These are phyloP conservation scores for Xylaria castorea DNA, from an alignment of 495 filamentous ascomycete species.

Conservation along the genomic window DNA sequence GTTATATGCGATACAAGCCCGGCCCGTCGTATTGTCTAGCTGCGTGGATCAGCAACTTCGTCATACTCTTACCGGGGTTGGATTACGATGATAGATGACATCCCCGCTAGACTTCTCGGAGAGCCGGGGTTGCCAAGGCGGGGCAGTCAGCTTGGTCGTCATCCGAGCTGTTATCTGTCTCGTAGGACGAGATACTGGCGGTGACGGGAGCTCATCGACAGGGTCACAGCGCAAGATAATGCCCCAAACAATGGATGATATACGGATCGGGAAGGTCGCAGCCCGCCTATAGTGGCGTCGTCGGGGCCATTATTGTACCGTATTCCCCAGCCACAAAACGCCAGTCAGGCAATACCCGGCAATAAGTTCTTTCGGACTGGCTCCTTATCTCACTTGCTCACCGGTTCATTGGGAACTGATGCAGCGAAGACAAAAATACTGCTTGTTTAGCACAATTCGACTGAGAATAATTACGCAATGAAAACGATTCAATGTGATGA, in stretches of 20 bases:
- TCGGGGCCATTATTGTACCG: background rate
- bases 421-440: background rate
- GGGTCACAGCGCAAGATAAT: background rate
- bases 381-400: background rate
- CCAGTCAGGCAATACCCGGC: background rate
- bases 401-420: background rate
- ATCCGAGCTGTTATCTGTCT: conserved; percentile 18
- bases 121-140: conserved; percentile 9
- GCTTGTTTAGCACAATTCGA: background rate
- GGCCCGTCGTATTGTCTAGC: background rate
- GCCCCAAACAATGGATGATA: background rate
- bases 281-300: background rate
- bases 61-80: background rate
- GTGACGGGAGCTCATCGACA: background rate
- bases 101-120: background rate
- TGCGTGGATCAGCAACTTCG: background rate
- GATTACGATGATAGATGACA: background rate
- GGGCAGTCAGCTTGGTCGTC: conserved; percentile 14
- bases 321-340: background rate
- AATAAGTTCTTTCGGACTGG: background rate
- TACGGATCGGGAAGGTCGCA: conserved; percentile 20
- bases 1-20: conserved; percentile 6
- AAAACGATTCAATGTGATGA: background rate
- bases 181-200: background rate
- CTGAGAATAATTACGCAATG: background rate